Percentiles rank a stretch among this genome's conserved stretches.
Conservation (phyloP, 805 yeast species). For the Saccharomycodes ludwigii region DNA sequence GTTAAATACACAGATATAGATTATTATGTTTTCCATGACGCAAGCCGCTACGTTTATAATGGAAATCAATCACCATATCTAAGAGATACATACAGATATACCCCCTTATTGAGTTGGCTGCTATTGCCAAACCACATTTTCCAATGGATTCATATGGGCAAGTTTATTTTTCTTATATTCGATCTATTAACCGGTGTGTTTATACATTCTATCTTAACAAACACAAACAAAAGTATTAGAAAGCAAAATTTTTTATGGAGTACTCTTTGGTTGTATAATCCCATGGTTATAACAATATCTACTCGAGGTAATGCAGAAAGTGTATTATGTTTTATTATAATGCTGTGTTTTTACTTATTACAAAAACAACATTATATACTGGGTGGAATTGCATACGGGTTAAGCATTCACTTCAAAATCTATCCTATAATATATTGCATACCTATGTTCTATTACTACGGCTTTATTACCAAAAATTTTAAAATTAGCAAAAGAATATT, state of each 20-base stretch:
- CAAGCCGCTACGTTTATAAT: slow-evolving; percentile 52
- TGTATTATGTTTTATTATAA: slow-evolving; percentile 63
- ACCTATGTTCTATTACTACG: slow-evolving; percentile 51
- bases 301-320: slow-evolving; percentile 94
- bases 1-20: slow-evolving; percentile 91
- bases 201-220: slow-evolving; percentile 16
- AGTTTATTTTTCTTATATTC: slow-evolving; percentile 59
- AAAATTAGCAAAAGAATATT: slow-evolving; percentile 28
- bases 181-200: slow-evolving; percentile 74
- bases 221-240: slow-evolving; percentile 1
- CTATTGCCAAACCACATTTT: slow-evolving; percentile 50
- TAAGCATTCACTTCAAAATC: slow-evolving; percentile 79
- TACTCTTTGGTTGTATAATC: slow-evolving; percentile 79
- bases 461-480: slow-evolving; percentile 10
- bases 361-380: slow-evolving; percentile 19
- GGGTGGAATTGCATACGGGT: slow-evolving; percentile 48
- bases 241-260: slow-evolving; percentile 31
- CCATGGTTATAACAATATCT: slow-evolving; percentile 87
- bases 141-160: slow-evolving; percentile 59
- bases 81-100: slow-evolving; percentile 85
- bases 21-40: slow-evolving; percentile 88
- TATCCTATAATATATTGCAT: slow-evolving; percentile 77
- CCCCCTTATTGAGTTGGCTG: slow-evolving; percentile 82
- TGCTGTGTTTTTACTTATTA: slow-evolving; percentile 42
- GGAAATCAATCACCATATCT: slow-evolving; percentile 53